Evolutionary conservation across 495 filamentous ascomycete genomes (phyloP).

Genomic region (Penicillium salamii): DNA sequence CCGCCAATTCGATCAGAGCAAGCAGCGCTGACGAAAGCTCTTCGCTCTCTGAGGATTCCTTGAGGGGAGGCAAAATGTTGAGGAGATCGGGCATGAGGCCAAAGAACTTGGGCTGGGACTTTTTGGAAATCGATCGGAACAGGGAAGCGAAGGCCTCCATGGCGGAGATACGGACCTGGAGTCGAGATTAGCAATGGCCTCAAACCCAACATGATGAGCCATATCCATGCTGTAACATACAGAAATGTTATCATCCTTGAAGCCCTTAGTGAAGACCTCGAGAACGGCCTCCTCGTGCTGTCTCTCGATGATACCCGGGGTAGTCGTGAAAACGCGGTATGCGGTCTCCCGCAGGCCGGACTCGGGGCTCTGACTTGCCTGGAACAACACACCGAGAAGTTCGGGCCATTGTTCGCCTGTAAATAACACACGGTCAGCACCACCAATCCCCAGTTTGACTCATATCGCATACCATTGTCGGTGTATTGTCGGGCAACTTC

Average conservation of each 20-base stretch:
- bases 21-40: constrained; percentile 85
- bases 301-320: constrained; percentile 93
- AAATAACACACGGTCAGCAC: constrained; percentile 19
- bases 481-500: constrained; percentile 93
- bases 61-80: constrained; percentile 89
- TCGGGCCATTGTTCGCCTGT: constrained; percentile 87
- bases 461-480: constrained; percentile 69
- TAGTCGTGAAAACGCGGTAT: constrained; percentile 91
- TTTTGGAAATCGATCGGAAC: constrained; percentile 86
- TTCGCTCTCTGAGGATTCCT: constrained; percentile 83
- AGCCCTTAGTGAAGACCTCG: constrained; percentile 81
- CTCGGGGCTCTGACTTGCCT: constrained; percentile 79
- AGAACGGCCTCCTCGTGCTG: constrained; percentile 87
- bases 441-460: constrained; percentile 3
- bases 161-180: constrained; percentile 78
- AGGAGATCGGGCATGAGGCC: constrained; percentile 81
- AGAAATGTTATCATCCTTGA: constrained; percentile 79
- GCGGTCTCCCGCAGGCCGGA: constrained; percentile 81
- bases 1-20: constrained; percentile 89
- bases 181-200: constrained; percentile 5
- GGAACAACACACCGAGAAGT: constrained; percentile 79
- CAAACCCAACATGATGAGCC: neutral
- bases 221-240: constrained; percentile 46
- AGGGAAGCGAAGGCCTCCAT: constrained; percentile 97
- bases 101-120: constrained; percentile 82